Evolutionary conservation across 257 asterid species (phyloP).

Genomic region (Mentha longifolia): DNA sequence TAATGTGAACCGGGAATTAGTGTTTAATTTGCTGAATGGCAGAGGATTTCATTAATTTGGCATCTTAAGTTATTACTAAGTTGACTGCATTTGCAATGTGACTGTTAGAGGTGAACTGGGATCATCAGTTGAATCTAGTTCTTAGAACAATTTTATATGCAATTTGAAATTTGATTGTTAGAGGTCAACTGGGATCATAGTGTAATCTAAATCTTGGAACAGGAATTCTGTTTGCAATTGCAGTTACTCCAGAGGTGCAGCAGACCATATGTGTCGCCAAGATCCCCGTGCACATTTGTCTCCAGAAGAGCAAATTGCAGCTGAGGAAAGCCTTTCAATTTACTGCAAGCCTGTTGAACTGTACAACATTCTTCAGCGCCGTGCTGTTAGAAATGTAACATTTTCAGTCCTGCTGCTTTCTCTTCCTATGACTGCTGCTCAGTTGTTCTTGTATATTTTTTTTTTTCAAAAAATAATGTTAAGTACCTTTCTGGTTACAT

Average conservation of each 20-base stretch:
- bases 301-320: constrained; percentile 88
- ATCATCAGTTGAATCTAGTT: constrained; percentile 42
- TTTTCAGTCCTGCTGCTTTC: constrained; percentile 19
- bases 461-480: not conserved
- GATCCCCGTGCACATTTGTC: constrained; percentile 85
- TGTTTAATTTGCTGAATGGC: constrained; percentile 30
- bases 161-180: constrained; percentile 38
- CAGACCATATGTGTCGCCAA: constrained; percentile 93
- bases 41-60: constrained; percentile 35
- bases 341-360: constrained; percentile 98
- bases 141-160: constrained; percentile 60
- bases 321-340: constrained; percentile 90
- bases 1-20: constrained; percentile 10
- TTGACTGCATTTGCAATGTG: constrained; percentile 33
- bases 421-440: not conserved
- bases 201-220: constrained; percentile 52
- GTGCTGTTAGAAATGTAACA: constrained; percentile 74
- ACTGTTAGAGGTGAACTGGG: constrained; percentile 35
- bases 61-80: constrained; percentile 26
- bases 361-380: constrained; percentile 94
- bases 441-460: constrained; percentile 2
- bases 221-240: constrained; percentile 78
- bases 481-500: not conserved
- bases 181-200: constrained; percentile 38
- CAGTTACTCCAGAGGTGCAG: constrained; percentile 76